phyloP scores from a whole-genome alignment of 331 rosid species.

The Quercus lobata region DNA sequence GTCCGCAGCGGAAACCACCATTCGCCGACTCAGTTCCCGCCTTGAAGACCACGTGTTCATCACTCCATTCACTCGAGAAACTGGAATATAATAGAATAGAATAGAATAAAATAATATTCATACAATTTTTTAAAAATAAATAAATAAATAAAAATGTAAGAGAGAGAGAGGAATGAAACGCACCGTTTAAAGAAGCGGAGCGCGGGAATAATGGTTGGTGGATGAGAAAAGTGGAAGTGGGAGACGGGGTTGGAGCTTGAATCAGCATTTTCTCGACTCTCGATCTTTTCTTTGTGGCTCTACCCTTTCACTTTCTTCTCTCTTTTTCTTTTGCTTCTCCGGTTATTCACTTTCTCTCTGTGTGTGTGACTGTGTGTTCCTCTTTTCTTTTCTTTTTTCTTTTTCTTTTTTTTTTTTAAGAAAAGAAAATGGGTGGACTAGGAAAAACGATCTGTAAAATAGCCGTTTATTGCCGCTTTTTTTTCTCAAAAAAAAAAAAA shows the following conservation, averaged over 20 bases:
- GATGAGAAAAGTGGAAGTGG: constrained; percentile 20
- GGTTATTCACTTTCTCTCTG: not conserved
- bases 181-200: constrained; percentile 30
- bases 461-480: constrained; percentile 31
- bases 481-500: too few species aligned
- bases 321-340: not conserved
- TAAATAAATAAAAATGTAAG: not conserved
- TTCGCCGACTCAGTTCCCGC: constrained; percentile 22
- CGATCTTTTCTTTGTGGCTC: not conserved
- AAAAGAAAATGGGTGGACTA: constrained; percentile 53
- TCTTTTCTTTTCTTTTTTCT: too few species aligned
- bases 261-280: constrained; percentile 36
- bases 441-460: constrained; percentile 42
- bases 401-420: too few species aligned
- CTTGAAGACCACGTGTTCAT: constrained; percentile 3
- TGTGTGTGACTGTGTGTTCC: not conserved
- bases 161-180: not conserved
- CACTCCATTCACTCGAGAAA: constrained; percentile 25
- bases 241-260: constrained; percentile 30
- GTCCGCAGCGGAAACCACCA: constrained; percentile 27
- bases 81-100: constrained; percentile 13
- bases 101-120: too few species aligned
- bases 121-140: too few species aligned
- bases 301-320: not conserved
- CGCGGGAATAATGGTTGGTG: constrained; percentile 16